Evolutionary conservation across 2,329 filamentous ascomycete species (phyloP).

Genomic region (Verticillium tricorpus): DNA sequence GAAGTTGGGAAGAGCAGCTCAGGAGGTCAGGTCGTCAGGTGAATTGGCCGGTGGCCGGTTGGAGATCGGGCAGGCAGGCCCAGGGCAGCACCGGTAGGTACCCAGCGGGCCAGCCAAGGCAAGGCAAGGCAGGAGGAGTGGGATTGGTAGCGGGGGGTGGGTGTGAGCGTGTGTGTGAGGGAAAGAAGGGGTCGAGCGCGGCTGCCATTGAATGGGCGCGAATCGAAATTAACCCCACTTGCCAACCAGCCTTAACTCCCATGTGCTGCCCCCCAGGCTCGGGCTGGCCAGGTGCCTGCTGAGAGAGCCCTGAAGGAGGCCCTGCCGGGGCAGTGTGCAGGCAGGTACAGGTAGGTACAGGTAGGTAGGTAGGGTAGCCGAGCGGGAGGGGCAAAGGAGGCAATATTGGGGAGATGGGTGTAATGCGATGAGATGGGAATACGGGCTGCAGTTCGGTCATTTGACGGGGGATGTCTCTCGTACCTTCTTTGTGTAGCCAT

Average conservation of each 20-base stretch:
- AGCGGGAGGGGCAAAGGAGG: constrained; percentile 9
- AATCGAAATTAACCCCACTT: constrained; percentile 18
- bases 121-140: neutral
- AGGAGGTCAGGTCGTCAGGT: neutral
- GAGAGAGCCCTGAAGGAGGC: neutral
- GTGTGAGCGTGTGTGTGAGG: neutral
- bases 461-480: neutral
- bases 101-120: neutral
- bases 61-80: neutral
- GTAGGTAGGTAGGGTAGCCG: neutral
- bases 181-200: constrained; percentile 10
- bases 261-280: neutral
- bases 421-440: neutral
- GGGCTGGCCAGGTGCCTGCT: neutral
- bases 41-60: neutral
- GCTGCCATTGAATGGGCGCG: constrained; percentile 11
- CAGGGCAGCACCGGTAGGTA: neutral
- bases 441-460: neutral
- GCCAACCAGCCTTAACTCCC: constrained; percentile 3
- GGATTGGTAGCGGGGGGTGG: neutral
- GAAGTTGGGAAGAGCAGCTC: neutral
- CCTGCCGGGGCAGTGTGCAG: neutral
- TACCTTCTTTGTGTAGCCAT: neutral
- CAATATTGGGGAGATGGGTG: constrained; percentile 1
- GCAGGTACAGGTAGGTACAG: neutral